A percentile compares a stretch with the other conserved stretches of the same genome.
These are phyloP conservation scores for Nannizziopsis arthrosporioides DNA, from an alignment of 2,329 filamentous ascomycete species.

Conservation along the genomic window DNA sequence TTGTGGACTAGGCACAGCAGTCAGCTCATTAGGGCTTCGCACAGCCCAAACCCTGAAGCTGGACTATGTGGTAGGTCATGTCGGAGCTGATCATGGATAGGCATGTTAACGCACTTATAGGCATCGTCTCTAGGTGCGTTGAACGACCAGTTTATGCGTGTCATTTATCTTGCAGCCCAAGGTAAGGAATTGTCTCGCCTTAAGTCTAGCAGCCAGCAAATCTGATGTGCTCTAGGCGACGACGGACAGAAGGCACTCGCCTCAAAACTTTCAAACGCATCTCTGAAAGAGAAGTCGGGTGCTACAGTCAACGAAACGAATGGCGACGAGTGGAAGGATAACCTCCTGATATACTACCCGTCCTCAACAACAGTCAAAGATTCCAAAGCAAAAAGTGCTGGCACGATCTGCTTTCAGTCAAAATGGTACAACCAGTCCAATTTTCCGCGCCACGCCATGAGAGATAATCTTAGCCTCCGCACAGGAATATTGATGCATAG, in stretches of 20 bases:
- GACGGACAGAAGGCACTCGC: constrained; percentile 35
- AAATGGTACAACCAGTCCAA: constrained; percentile 57
- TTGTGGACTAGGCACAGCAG: constrained; percentile 57
- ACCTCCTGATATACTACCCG: constrained; percentile 70
- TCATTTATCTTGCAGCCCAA: constrained; percentile 48
- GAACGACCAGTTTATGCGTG: constrained; percentile 53
- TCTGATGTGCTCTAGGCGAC: constrained; percentile 30
- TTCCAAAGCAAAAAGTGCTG: constrained; percentile 59
- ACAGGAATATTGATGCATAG: constrained; percentile 72
- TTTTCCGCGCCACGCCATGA: constrained; percentile 62
- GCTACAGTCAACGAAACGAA: constrained; percentile 27
- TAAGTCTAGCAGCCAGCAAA: background rate
- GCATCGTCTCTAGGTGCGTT: constrained; percentile 72
- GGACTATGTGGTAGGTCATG: constrained; percentile 54
- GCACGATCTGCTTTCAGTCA: constrained; percentile 68
- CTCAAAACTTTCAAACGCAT: constrained; percentile 24
- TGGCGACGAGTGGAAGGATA: constrained; percentile 36
- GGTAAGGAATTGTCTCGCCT: constrained; percentile 29
- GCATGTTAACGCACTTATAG: constrained; percentile 30
- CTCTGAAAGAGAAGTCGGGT: constrained; percentile 22
- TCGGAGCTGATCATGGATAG: background rate
- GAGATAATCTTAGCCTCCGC: constrained; percentile 63
- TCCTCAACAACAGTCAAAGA: constrained; percentile 54
- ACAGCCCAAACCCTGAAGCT: constrained; percentile 49
- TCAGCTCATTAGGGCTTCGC: constrained; percentile 52